Percentiles rank a stretch among this genome's conserved stretches.
These are phyloP conservation scores for Saccharomyces hybrid DNA, from an alignment of 1,139 yeast genomes.

Conservation along the genomic window DNA sequence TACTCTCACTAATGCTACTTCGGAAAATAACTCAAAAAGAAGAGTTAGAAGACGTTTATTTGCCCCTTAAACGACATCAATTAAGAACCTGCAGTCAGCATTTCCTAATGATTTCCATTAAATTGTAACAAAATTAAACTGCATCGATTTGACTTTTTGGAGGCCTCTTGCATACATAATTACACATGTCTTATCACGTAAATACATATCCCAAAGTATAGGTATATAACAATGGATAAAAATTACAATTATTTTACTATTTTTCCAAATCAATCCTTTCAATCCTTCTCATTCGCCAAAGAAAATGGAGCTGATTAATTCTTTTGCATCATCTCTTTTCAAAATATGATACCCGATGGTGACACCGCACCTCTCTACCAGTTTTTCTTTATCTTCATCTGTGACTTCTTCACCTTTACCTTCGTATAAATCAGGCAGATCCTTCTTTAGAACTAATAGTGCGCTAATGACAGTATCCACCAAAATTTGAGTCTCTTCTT, in stretches of 20 bases:
- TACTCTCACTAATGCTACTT: background rate
- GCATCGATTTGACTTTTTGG: background rate
- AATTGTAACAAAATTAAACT: background rate
- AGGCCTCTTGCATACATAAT: background rate
- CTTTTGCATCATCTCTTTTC: conserved; percentile 47
- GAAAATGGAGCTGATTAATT: conserved; percentile 61
- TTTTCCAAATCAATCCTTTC: background rate
- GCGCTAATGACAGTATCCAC: conserved; percentile 49
- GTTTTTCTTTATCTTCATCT: conserved; percentile 40
- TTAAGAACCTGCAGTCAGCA: no score
- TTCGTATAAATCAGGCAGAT: conserved; percentile 33
- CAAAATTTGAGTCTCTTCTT: conserved; percentile 41
- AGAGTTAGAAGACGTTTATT: conserved; percentile 33
- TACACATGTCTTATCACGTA: background rate
- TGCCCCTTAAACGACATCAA: conserved; percentile 19
- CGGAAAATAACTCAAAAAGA: conserved; percentile 10
- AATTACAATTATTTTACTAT: background rate
- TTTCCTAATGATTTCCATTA: no score
- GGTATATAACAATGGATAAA: background rate
- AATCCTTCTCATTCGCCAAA: conserved; percentile 48
- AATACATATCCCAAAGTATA: background rate
- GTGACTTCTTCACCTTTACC: conserved; percentile 35
- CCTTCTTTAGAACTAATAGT: conserved; percentile 33
- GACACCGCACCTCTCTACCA: conserved; percentile 55
- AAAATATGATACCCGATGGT: conserved; percentile 46